phyloP scores from a whole-genome alignment of 2,329 filamentous ascomycete genomes.

The Microdochium trichocladiopsis region DNA sequence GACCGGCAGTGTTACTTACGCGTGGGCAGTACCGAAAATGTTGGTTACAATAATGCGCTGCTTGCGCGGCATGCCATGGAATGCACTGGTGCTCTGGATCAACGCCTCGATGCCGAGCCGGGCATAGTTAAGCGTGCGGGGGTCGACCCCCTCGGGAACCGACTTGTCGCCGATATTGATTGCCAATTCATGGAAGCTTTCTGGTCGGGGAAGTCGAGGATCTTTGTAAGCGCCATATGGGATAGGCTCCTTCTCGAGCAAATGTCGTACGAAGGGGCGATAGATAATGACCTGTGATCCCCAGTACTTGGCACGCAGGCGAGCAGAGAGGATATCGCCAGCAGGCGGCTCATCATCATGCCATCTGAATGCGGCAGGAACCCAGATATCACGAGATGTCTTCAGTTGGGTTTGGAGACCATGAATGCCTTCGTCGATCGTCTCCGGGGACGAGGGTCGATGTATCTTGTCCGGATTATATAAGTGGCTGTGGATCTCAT shows the following conservation, averaged over 20 bases:
- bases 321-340: constrained; percentile 69
- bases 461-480: constrained; percentile 32
- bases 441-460: background rate
- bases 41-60: constrained; percentile 83
- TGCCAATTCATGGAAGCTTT: constrained; percentile 5
- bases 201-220: constrained; percentile 8
- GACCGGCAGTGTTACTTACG: constrained; percentile 53
- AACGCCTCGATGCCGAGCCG: constrained; percentile 63
- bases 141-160: constrained; percentile 29
- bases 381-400: constrained; percentile 36
- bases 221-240: constrained; percentile 12
- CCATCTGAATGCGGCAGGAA: constrained; percentile 46
- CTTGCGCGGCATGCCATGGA: constrained; percentile 53
- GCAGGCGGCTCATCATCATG: constrained; percentile 64
- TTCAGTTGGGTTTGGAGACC: constrained; percentile 39
- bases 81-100: constrained; percentile 78
- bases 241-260: constrained; percentile 33
- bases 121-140: constrained; percentile 46
- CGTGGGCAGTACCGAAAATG: constrained; percentile 89
- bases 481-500: constrained; percentile 52
- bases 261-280: constrained; percentile 61
- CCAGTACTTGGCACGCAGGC: constrained; percentile 90
- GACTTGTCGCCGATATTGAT: constrained; percentile 6
- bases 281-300: constrained; percentile 87
- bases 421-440: constrained; percentile 20